Conservation (phyloP, 352 stramenopile genomes). For the Phytopythium chamaehyphon region DNA sequence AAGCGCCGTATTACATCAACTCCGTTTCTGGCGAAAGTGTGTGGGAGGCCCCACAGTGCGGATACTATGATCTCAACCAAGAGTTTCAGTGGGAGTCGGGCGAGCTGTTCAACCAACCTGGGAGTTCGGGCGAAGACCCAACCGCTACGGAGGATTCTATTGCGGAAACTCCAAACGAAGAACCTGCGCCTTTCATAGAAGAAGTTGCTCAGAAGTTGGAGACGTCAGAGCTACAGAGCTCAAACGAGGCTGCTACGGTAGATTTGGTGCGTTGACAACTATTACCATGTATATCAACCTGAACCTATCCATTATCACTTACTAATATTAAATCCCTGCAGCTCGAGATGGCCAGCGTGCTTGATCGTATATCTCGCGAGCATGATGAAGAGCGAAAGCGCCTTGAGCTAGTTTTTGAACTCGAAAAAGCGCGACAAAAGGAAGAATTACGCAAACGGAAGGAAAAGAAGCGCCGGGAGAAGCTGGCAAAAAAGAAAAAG, state of each 20-base stretch:
- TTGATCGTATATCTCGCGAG: conserved; percentile 60
- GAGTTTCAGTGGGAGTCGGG: conserved; percentile 29
- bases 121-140: neutral
- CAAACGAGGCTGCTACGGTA: neutral
- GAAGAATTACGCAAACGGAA: conserved; percentile 63
- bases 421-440: conserved; percentile 66
- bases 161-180: no score
- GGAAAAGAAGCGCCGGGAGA: conserved; percentile 55
- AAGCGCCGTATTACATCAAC: conserved; percentile 67
- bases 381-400: conserved; percentile 60
- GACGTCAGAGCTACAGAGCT: neutral
- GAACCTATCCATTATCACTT: neutral
- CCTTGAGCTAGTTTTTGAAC: conserved; percentile 55
- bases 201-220: conserved; percentile 3
- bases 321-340: conserved; percentile 9
- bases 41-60: conserved; percentile 53
- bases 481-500: conserved; percentile 45
- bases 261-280: neutral
- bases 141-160: neutral
- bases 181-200: neutral
- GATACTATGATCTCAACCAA: conserved; percentile 62
- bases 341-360: conserved; percentile 54
- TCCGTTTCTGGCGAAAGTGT: conserved; percentile 47
- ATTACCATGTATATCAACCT: neutral
- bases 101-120: neutral